Evolutionary conservation across 2,329 filamentous ascomycete species (phyloP).

Genomic region (Colletotrichum aenigma): DNA sequence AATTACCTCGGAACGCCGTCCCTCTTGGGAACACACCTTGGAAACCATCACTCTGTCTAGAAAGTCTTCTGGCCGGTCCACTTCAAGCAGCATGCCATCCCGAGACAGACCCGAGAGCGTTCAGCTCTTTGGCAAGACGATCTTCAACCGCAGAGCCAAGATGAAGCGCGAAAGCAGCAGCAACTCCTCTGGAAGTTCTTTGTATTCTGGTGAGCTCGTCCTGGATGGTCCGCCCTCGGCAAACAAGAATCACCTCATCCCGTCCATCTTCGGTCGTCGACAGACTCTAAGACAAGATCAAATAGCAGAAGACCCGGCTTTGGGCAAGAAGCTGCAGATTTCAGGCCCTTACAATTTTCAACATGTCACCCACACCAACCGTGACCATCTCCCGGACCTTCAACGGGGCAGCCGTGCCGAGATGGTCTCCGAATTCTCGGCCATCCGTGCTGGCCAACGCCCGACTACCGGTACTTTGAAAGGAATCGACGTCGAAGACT

Average conservation of each 20-base stretch:
- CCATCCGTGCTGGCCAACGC: slow-evolving; percentile 39
- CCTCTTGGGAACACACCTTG: slow-evolving; percentile 54
- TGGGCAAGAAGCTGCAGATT: slow-evolving; percentile 53
- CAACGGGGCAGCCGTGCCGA: slow-evolving; percentile 44
- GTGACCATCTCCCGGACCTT: slow-evolving; percentile 49
- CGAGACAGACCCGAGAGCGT: slow-evolving; percentile 63
- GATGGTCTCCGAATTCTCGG: slow-evolving; percentile 48
- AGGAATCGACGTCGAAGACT: slow-evolving; percentile 42
- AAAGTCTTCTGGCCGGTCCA: slow-evolving; percentile 61
- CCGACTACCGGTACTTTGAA: slow-evolving; percentile 38
- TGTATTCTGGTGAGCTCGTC: slow-evolving; percentile 49
- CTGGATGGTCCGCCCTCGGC: slow-evolving; percentile 35
- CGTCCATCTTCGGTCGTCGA: slow-evolving; percentile 56
- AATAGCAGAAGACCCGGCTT: slow-evolving; percentile 13
- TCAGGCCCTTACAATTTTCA: slow-evolving; percentile 72
- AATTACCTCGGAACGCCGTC: slow-evolving; percentile 43
- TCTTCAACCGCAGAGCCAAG: slow-evolving; percentile 61
- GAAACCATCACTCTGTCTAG: slow-evolving; percentile 57
- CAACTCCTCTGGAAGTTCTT: slow-evolving; percentile 51
- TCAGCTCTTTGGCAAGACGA: slow-evolving; percentile 62
- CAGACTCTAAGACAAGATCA: slow-evolving; percentile 36
- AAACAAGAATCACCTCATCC: slow-evolving; percentile 50
- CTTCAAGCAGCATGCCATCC: slow-evolving; percentile 54
- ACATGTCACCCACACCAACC: slow-evolving; percentile 64
- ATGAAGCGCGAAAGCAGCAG: slow-evolving; percentile 57